Base-by-base conservation (phyloP, 345 rosid genomes). In the Garcia nutans region DNA sequence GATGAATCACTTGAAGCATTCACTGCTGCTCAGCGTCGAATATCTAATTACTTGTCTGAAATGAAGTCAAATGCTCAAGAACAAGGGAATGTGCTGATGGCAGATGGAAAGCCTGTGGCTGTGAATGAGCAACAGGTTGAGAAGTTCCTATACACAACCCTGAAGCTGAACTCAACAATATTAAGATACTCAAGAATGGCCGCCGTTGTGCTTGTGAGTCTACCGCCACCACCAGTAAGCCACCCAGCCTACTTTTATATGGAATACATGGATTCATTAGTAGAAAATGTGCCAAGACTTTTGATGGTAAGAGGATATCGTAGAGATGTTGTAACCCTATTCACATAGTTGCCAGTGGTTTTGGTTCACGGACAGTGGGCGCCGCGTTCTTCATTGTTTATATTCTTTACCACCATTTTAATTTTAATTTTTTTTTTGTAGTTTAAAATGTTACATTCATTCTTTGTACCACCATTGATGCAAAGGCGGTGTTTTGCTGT, bases 201-300 rank as follows among this genome's bases (percentile, higher is more conserved):
- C 0, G 96, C 98, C 0, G 94, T 93, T 31, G 98, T 93, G 83
- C 96, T 93, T 8, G 97, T 93, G 70, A 93, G 98, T 79, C 83
- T 93, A 54, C 96, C 93, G 1, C 89, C 93, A 0, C 96, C 96
- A 1, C 93, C 99, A 0, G 10, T 82, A 73, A 84, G 82, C 87
- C 97, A 96, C 68, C 98, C 98, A 0, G 91, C 94, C 1, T 96
- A 92, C 86, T 93, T 93, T 82, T 96, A 96, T 83, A 96, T 96
- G 99, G 99, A 96, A 71, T 96, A 93, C 84, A 90, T 96, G 99
- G 99, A 96, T 84, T 81, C 93, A 76, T 86, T 96, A 85, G 98
- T 93, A 60, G 97, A 93, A 86, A 96, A 96, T 78, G 92, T 96
- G 28, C 97, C 94, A 0, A 90, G 99, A 82, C 89, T 96, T 77